Evolutionary conservation across 2,329 filamentous ascomycete species (phyloP).

Genomic region (Diaporthe destruens): DNA sequence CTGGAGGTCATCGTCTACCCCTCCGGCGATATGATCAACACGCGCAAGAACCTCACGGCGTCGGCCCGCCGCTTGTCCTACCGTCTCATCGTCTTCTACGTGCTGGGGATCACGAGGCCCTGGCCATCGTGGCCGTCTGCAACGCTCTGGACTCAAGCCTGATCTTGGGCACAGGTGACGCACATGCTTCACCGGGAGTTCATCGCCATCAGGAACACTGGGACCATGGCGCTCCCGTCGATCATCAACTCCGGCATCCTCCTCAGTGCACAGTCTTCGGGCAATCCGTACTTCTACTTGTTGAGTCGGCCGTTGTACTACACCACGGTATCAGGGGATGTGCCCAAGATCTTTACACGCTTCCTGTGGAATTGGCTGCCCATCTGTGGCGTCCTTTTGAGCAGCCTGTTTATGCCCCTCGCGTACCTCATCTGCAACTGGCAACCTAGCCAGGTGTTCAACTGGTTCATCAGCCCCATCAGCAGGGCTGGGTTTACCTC

Average conservation of each 20-base stretch:
- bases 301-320: conserved; percentile 57
- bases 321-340: conserved; percentile 60
- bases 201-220: conserved; percentile 72
- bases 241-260: conserved; percentile 78
- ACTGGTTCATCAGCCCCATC: conserved; percentile 70
- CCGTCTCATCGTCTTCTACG: conserved; percentile 51
- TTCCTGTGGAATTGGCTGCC: conserved; percentile 62
- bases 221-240: conserved; percentile 69
- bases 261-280: conserved; percentile 52
- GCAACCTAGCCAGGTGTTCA: conserved; percentile 71
- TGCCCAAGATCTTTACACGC: conserved; percentile 59
- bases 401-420: conserved; percentile 71
- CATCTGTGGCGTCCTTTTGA: conserved; percentile 52
- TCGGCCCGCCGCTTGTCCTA: conserved; percentile 47
- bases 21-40: conserved; percentile 42
- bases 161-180: conserved; percentile 49
- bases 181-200: conserved; percentile 60
- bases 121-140: conserved; percentile 44
- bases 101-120: conserved; percentile 43
- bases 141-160: conserved; percentile 43
- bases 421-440: conserved; percentile 74
- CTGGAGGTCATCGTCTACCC: conserved; percentile 42
- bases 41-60: conserved; percentile 43
- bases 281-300: conserved; percentile 52
- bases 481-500: conserved; percentile 65